These are phyloP conservation scores for Lathyrus oleraceus DNA, from an alignment of 306 rosid species.

Conservation along the genomic window DNA sequence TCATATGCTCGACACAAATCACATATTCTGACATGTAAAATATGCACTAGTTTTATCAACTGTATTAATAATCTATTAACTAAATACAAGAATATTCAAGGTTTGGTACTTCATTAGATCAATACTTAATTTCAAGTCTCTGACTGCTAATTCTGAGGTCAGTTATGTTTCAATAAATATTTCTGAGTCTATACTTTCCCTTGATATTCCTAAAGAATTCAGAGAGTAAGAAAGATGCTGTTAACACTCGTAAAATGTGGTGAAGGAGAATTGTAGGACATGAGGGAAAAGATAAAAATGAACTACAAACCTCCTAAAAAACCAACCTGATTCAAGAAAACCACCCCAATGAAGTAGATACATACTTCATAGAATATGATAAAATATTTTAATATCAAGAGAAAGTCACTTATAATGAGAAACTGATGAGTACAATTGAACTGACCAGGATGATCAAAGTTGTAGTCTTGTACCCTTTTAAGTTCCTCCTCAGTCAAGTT, in stretches of 20 bases:
- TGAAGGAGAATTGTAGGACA: slow-evolving; percentile 6
- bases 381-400: slow-evolving; percentile 20
- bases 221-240: slow-evolving; percentile 15
- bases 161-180: slow-evolving; percentile 16
- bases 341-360: neutral
- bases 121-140: slow-evolving; percentile 8
- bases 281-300: slow-evolving; percentile 3
- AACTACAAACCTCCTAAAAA: neutral
- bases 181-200: slow-evolving; percentile 2
- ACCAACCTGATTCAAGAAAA: slow-evolving; percentile 1
- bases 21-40: slow-evolving; percentile 16
- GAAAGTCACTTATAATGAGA: slow-evolving; percentile 11
- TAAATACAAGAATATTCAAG: slow-evolving; percentile 22
- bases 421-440: slow-evolving; percentile 29
- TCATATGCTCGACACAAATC: slow-evolving; percentile 8
- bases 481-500: slow-evolving; percentile 75
- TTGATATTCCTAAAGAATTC: slow-evolving; percentile 19
- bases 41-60: slow-evolving; percentile 25
- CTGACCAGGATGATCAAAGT: slow-evolving; percentile 99
- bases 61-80: slow-evolving; percentile 1
- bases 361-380: slow-evolving; percentile 24
- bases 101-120: slow-evolving; percentile 4
- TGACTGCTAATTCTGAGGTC: neutral
- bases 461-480: slow-evolving; percentile 82
- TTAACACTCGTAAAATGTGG: slow-evolving; percentile 9